A percentile compares a stretch with the other conserved stretches of the same genome.
Conservation (phyloP, 345 rosid species). For the Linum lewisii region DNA sequence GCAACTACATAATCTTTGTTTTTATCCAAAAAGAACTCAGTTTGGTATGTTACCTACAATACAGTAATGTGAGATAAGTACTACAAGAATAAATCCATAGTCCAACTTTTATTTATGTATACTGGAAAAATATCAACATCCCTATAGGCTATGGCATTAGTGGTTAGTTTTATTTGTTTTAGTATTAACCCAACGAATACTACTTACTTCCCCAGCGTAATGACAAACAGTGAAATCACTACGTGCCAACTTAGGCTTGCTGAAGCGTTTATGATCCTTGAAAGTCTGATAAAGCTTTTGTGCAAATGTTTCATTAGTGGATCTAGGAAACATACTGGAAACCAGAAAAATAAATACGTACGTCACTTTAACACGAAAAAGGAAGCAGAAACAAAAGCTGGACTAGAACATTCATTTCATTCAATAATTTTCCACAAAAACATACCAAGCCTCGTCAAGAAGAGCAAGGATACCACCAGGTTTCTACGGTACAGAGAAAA, state of each 20-base stretch:
- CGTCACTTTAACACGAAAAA: not conserved
- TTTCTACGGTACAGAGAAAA: not conserved
- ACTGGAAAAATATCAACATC: constrained; percentile 2
- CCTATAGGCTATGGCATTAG: too few species aligned
- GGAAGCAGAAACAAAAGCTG: not conserved
- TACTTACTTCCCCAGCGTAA: constrained; percentile 11
- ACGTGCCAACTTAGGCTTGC: constrained; percentile 10
- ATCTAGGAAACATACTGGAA: constrained; percentile 9
- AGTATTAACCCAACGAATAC: not conserved
- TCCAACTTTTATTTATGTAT: constrained; percentile 3
- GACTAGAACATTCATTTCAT: not conserved
- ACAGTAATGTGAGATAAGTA: not conserved
- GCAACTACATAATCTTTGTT: constrained; percentile 4
- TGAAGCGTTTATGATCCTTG: constrained; percentile 9
- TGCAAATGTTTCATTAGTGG: constrained; percentile 9
- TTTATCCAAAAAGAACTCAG: constrained; percentile 1
- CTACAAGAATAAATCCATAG: constrained; percentile 1
- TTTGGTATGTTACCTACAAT: constrained; percentile 1
- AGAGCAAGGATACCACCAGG: constrained; percentile 10
- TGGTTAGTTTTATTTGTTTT: not conserved
- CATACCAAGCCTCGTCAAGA: constrained; percentile 11
- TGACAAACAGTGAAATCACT: constrained; percentile 8
- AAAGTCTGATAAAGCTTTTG: constrained; percentile 8
- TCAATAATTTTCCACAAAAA: not conserved
- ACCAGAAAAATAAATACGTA: not conserved